Conservation (phyloP, 805 yeast genomes). For the Clavispora vitiphila region DNA sequence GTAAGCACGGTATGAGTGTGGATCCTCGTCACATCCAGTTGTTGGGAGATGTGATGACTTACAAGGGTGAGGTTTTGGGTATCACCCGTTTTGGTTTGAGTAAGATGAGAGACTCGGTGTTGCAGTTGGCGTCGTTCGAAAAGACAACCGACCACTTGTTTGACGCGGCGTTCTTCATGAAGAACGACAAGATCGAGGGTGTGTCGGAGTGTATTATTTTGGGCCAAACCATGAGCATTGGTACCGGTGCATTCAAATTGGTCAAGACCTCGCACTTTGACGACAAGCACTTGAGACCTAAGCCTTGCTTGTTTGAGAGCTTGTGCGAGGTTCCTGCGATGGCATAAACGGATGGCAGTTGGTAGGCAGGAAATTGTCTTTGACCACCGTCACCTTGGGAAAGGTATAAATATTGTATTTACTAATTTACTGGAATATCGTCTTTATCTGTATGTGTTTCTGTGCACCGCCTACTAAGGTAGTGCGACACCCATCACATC, state of each 20-base stretch:
- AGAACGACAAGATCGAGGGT: constrained; percentile 92
- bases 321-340: constrained; percentile 23
- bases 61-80: constrained; percentile 96
- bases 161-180: constrained; percentile 98
- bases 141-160: constrained; percentile 97
- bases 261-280: constrained; percentile 52
- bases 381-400: not conserved
- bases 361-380: not conserved
- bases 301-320: constrained; percentile 45
- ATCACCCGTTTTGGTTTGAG: constrained; percentile 97
- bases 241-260: constrained; percentile 94
- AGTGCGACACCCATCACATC: not conserved
- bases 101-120: constrained; percentile 96
- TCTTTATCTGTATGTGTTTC: too few species aligned
- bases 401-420: not conserved
- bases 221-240: constrained; percentile 96
- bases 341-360: constrained; percentile 4
- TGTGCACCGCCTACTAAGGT: too few species aligned
- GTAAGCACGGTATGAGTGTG: constrained; percentile 99
- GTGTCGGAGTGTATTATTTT: constrained; percentile 95
- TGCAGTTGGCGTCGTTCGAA: constrained; percentile 95
- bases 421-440: not conserved
- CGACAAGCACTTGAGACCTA: constrained; percentile 36
- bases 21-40: constrained; percentile 99
- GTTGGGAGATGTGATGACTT: constrained; percentile 97